Percentiles rank a stretch among this genome's conserved stretches.
phyloP scores from a whole-genome alignment of 805 yeast species.

The Suhomyces sp. region DNA sequence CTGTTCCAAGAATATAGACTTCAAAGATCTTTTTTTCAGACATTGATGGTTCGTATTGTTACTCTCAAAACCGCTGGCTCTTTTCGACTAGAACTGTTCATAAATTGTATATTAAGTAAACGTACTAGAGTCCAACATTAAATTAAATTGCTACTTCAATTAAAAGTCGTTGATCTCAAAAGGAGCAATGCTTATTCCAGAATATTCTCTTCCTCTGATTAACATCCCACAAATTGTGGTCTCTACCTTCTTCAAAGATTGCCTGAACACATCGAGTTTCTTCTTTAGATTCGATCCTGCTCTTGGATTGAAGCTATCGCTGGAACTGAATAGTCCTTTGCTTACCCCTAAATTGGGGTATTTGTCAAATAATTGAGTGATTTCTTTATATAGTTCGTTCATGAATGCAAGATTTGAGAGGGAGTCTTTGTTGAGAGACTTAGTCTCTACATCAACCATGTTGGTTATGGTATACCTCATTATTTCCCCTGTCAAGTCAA shows the following conservation, averaged over 20 bases:
- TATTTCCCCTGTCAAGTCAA: constrained; percentile 43
- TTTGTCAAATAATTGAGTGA: constrained; percentile 11
- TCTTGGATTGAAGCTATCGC: constrained; percentile 8
- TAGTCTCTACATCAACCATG: constrained; percentile 13
- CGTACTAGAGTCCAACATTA: too few relatives aligned
- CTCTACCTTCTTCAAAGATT: constrained; percentile 24
- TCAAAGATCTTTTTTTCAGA: background rate
- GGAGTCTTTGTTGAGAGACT: constrained; percentile 10
- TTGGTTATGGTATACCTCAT: constrained; percentile 40
- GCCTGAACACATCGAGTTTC: constrained; percentile 23
- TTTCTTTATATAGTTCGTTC: constrained; percentile 14
- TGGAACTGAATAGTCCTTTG: constrained; percentile 17
- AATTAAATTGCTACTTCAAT: too few relatives aligned
- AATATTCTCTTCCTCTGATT: constrained; percentile 17
- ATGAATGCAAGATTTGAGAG: constrained; percentile 16
- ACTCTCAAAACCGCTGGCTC: too few relatives aligned
- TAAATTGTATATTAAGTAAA: too few relatives aligned
- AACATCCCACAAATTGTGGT: constrained; percentile 19
- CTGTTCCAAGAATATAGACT: constrained; percentile 56
- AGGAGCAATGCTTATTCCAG: too few relatives aligned
- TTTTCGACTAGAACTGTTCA: too few relatives aligned
- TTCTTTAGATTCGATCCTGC: constrained; percentile 15
- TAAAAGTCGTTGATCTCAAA: too few relatives aligned
- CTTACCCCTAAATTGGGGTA: constrained; percentile 19
- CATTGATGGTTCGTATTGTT: too few relatives aligned